These are phyloP conservation scores for Exophiala sp. DNA, from an alignment of 2,329 filamentous ascomycete species.

Conservation along the genomic window DNA sequence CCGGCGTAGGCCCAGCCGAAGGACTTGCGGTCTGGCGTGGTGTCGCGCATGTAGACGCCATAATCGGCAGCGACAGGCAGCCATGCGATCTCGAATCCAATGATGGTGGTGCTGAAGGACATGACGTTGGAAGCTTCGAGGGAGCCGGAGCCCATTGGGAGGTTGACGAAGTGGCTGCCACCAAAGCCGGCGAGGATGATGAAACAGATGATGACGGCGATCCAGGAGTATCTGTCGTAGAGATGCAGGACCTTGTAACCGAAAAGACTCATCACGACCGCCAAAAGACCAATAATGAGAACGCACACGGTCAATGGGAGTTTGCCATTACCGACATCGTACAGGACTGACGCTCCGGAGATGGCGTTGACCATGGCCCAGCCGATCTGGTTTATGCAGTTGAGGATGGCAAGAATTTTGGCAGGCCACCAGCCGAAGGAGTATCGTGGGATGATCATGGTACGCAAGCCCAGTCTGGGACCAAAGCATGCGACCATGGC, in stretches of 20 bases:
- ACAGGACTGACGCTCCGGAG: constrained; percentile 25
- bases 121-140: constrained; percentile 19
- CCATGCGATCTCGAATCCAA: constrained; percentile 30
- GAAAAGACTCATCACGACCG: constrained; percentile 25
- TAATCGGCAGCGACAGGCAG: constrained; percentile 7
- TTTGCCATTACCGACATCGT: constrained; percentile 26
- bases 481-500: constrained; percentile 30
- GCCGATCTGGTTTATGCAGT: constrained; percentile 25
- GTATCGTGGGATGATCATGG: constrained; percentile 33
- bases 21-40: background rate
- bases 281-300: constrained; percentile 25
- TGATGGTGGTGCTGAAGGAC: constrained; percentile 28
- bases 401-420: constrained; percentile 23
- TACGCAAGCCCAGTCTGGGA: constrained; percentile 32
- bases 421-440: constrained; percentile 31
- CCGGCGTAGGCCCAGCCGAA: constrained; percentile 6
- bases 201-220: constrained; percentile 25
- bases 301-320: constrained; percentile 27
- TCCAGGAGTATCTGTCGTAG: constrained; percentile 18
- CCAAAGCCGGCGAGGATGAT: constrained; percentile 26
- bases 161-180: constrained; percentile 22
- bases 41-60: constrained; percentile 10
- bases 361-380: constrained; percentile 26
- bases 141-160: constrained; percentile 2
- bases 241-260: constrained; percentile 23